Conservation (phyloP, 371 early-diverging fungal species). For the Circinella minor region DNA sequence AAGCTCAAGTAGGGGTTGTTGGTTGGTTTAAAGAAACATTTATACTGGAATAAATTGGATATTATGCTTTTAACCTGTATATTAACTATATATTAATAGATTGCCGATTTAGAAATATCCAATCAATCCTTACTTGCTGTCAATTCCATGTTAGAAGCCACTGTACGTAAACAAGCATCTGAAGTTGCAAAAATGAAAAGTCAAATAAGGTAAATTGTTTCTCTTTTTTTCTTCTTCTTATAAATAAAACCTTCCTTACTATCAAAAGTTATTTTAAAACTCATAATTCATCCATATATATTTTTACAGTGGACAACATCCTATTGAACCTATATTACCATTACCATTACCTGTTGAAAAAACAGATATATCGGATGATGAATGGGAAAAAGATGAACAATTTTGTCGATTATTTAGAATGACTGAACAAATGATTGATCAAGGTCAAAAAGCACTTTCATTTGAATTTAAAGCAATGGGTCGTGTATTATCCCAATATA, state of each 20-base stretch:
- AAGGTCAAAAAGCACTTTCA: constrained; percentile 43
- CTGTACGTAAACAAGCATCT: constrained; percentile 50
- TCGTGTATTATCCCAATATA: constrained; percentile 40
- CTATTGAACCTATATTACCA: constrained; percentile 10
- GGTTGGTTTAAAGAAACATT: no score
- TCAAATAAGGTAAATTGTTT: constrained; percentile 12
- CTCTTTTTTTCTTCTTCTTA: no score
- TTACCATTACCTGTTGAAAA: constrained; percentile 5
- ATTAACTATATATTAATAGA: constrained; percentile 30
- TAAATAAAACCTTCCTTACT: not conserved
- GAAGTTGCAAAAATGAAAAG: constrained; percentile 48
- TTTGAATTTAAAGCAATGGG: constrained; percentile 45
- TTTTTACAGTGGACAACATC: constrained; percentile 4
- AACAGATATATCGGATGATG: constrained; percentile 27
- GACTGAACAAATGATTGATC: constrained; percentile 46
- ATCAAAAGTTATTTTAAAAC: no score
- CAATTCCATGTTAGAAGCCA: constrained; percentile 56
- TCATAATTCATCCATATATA: not conserved
- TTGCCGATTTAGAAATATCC: constrained; percentile 57
- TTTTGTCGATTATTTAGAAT: constrained; percentile 39
- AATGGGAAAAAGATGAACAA: constrained; percentile 45
- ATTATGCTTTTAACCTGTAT: not conserved
- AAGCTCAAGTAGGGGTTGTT: not conserved
- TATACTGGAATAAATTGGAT: not conserved
- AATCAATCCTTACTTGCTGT: constrained; percentile 49